These are phyloP conservation scores for Pichia sp. DNA, from an alignment of 1,139 yeast species.

Conservation along the genomic window DNA sequence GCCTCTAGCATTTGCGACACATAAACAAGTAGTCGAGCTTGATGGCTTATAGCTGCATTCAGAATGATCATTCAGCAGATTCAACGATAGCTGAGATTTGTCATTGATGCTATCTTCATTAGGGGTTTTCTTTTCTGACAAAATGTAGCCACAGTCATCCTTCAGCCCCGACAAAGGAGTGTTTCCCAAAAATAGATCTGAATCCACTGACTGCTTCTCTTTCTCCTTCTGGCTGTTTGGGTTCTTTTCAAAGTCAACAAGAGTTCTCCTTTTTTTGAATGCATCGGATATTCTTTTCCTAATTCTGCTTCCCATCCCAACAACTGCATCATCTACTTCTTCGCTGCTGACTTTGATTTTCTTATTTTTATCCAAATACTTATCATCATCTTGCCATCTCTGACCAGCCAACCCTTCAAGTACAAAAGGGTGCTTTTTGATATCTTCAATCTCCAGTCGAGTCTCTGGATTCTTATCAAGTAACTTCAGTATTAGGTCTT, in stretches of 20 bases:
- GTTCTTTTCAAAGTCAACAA: neutral
- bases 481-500: slow-evolving; percentile 59
- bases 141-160: slow-evolving; percentile 23
- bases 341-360: slow-evolving; percentile 59
- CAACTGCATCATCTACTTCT: slow-evolving; percentile 72
- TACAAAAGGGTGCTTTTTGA: slow-evolving; percentile 79
- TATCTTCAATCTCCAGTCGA: slow-evolving; percentile 67
- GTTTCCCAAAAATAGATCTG: neutral
- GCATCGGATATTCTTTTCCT: slow-evolving; percentile 59
- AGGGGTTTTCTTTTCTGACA: slow-evolving; percentile 23
- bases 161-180: slow-evolving; percentile 10
- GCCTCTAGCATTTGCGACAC: neutral
- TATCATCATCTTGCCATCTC: slow-evolving; percentile 32
- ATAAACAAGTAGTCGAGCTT: slow-evolving; percentile 1
- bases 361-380: slow-evolving; percentile 29
- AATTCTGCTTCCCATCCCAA: slow-evolving; percentile 69
- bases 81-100: slow-evolving; percentile 7
- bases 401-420: slow-evolving; percentile 46
- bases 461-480: slow-evolving; percentile 66
- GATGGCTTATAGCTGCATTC: neutral
- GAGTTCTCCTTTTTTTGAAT: slow-evolving; percentile 31
- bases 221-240: neutral
- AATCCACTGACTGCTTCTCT: neutral
- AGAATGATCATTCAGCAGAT: neutral
- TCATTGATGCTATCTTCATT: neutral